These are phyloP conservation scores for Misopates orontium DNA, from an alignment of 257 asterid genomes.

Conservation along the genomic window DNA sequence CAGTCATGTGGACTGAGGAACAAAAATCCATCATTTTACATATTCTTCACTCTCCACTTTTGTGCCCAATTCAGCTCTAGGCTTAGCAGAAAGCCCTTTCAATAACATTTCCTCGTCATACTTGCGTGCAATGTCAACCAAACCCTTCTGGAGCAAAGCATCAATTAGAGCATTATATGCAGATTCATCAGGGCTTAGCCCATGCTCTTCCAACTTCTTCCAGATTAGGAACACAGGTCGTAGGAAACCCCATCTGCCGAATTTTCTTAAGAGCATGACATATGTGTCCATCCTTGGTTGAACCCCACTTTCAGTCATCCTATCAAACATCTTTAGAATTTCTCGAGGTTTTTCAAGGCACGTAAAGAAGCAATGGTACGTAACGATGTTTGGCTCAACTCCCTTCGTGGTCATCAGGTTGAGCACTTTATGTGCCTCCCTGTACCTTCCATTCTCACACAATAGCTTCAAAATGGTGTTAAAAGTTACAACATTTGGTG, in stretches of 20 bases:
- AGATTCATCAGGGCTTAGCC: constrained; percentile 77
- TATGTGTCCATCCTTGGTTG: constrained; percentile 78
- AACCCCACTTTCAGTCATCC: constrained; percentile 74
- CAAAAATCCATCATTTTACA: constrained; percentile 30
- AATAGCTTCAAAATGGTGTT: constrained; percentile 76
- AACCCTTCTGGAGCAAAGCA: constrained; percentile 76
- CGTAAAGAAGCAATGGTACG: constrained; percentile 70
- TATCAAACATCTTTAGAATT: constrained; percentile 67
- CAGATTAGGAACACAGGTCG: constrained; percentile 71
- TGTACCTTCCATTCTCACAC: constrained; percentile 79
- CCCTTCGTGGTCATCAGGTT: constrained; percentile 61
- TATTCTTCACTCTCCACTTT: constrained; percentile 34
- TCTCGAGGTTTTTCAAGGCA: constrained; percentile 77
- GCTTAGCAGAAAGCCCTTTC: constrained; percentile 91
- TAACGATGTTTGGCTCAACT: constrained; percentile 61
- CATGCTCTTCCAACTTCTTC: constrained; percentile 74
- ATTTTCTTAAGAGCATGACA: constrained; percentile 92
- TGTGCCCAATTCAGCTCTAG: constrained; percentile 54
- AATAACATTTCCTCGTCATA: constrained; percentile 78
- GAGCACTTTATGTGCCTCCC: constrained; percentile 64
- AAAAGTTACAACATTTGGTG: constrained; percentile 68
- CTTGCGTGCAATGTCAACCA: constrained; percentile 74
- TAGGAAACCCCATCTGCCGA: constrained; percentile 95
- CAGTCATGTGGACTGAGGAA: constrained; percentile 14
- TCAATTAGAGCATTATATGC: constrained; percentile 91